Evolutionary conservation across 305 asterid species (phyloP).

Genomic region (Solanum chacoense): DNA sequence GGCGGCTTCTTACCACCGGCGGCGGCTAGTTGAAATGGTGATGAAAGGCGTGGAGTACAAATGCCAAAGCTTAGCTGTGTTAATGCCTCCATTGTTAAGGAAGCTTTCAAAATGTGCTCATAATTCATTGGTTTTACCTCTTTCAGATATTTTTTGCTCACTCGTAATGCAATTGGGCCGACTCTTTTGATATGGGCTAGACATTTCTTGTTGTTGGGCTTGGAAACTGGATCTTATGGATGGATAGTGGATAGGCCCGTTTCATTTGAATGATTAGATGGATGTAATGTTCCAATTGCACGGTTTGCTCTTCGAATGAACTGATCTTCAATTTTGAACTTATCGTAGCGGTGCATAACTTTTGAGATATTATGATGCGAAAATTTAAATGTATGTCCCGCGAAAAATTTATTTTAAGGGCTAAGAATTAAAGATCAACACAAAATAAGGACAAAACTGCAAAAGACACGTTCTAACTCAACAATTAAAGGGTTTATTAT

Average conservation of each 20-base stretch:
- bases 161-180: neutral
- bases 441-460: neutral
- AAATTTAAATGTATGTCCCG: too few relatives aligned
- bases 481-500: neutral
- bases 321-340: neutral
- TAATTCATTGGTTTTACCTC: neutral
- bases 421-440: neutral
- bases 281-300: neutral
- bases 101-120: neutral
- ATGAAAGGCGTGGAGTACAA: slow-evolving; percentile 29
- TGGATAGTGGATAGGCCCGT: neutral
- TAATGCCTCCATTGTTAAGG: slow-evolving; percentile 39
- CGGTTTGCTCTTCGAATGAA: neutral
- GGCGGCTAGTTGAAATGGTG: slow-evolving; percentile 17
- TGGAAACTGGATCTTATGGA: neutral
- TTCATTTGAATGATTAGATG: neutral
- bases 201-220: neutral
- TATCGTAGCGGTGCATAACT: neutral
- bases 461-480: too few relatives aligned
- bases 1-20: slow-evolving; percentile 23
- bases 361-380: neutral
- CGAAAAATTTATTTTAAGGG: neutral
- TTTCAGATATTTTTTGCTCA: neutral
- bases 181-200: neutral
- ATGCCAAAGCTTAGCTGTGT: slow-evolving; percentile 40